Conservation (phyloP, 1,284 basidiomycete genomes). For the Cutaneotrichosporon sp. region DNA sequence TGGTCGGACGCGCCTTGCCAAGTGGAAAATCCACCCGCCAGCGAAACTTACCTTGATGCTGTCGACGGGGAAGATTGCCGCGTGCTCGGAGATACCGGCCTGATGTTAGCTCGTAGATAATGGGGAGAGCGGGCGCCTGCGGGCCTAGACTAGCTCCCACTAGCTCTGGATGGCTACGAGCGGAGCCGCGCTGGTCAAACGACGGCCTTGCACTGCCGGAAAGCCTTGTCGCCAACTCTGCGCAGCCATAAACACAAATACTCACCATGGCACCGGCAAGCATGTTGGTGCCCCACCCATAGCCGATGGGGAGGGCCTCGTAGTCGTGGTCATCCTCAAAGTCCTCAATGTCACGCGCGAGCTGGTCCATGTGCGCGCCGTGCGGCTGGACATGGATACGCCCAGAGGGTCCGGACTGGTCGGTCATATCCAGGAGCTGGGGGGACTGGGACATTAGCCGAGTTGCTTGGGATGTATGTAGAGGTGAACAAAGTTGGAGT, state of each 20-base stretch:
- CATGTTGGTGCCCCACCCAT: constrained; percentile 76
- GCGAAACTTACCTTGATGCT: constrained; percentile 79
- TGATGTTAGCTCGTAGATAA: constrained; percentile 47
- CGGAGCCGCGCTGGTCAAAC: background rate
- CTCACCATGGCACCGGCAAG: constrained; percentile 89
- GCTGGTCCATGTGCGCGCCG: constrained; percentile 27
- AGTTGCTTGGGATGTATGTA: background rate
- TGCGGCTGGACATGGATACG: constrained; percentile 32
- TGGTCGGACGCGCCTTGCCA: background rate
- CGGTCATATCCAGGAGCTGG: constrained; percentile 9
- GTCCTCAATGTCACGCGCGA: constrained; percentile 21
- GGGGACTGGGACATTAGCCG: constrained; percentile 14
- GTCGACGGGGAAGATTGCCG: constrained; percentile 98
- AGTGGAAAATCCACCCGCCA: background rate
- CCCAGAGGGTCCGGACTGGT: background rate
- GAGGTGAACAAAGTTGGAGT: background rate
- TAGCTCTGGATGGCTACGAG: background rate
- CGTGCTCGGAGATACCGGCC: constrained; percentile 99
- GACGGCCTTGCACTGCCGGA: background rate
- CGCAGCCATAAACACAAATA: constrained; percentile 34
- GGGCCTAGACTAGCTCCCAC: no score
- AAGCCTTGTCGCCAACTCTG: background rate
- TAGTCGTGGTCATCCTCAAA: constrained; percentile 52
- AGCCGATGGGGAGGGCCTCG: constrained; percentile 52
- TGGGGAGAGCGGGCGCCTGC: no score